Conservation (phyloP, 2,329 filamentous ascomycete species). For the Beauveria scarabaeidicola region DNA sequence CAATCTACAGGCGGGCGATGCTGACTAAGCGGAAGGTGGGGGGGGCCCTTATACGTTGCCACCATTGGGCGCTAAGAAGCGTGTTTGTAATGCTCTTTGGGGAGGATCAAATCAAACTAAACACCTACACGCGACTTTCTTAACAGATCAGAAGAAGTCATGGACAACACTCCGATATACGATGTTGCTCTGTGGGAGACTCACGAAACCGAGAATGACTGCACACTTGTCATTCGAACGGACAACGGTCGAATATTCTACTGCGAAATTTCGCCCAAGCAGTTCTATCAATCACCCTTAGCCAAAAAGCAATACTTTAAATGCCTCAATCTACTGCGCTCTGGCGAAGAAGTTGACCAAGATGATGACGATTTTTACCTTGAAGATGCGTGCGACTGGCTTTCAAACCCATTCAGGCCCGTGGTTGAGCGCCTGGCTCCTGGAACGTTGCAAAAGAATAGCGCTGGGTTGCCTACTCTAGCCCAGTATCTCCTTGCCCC, state of each 20-base stretch:
- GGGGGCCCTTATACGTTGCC: too few species aligned
- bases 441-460: background rate
- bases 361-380: background rate
- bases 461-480: background rate
- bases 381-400: background rate
- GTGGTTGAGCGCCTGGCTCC: constrained; percentile 3
- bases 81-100: too few species aligned
- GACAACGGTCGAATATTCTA: constrained; percentile 6
- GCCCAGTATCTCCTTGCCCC: background rate
- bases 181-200: constrained; percentile 13
- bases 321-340: background rate
- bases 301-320: background rate
- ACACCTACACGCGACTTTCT: background rate
- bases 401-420: constrained; percentile 1
- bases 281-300: constrained; percentile 3
- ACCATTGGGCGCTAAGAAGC: too few species aligned
- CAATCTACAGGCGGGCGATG: too few species aligned
- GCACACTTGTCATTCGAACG: constrained; percentile 14
- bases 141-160: background rate
- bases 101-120: too few species aligned
- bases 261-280: background rate
- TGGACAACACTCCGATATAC: constrained; percentile 4
- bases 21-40: too few species aligned
- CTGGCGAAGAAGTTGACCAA: background rate
- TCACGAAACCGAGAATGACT: constrained; percentile 15